Evolutionary conservation across 768 basidiomycete genomes (phyloP).

Genomic region (Russula foetens): DNA sequence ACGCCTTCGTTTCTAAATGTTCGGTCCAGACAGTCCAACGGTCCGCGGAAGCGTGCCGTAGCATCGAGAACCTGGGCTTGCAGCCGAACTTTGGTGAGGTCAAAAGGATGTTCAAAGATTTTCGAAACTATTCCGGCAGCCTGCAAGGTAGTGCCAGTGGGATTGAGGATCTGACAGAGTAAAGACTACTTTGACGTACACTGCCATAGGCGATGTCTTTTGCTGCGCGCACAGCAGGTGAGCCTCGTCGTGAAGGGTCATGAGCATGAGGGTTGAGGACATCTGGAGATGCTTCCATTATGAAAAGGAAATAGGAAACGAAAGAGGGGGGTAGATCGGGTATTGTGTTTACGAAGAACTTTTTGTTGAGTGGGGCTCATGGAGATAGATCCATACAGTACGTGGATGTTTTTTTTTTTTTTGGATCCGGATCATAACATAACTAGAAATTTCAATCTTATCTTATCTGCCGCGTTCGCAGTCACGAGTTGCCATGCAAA

Average conservation of each 20-base stretch:
- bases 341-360: neutral
- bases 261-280: conserved; percentile 11
- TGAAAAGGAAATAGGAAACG: neutral
- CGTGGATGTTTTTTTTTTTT: neutral
- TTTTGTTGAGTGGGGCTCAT: neutral
- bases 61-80: conserved; percentile 83
- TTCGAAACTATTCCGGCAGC: conserved; percentile 83
- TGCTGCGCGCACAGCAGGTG: conserved; percentile 21
- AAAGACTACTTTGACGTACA: conserved; percentile 13
- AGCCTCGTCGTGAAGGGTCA: conserved; percentile 1
- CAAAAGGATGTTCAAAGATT: conserved; percentile 91
- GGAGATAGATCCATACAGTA: neutral
- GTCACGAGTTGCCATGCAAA: no score
- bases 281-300: conserved; percentile 23
- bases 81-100: conserved; percentile 89
- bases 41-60: conserved; percentile 68
- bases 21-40: conserved; percentile 76
- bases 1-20: conserved; percentile 80
- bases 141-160: conserved; percentile 30
- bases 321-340: neutral
- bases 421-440: no score
- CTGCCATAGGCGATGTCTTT: conserved; percentile 27
- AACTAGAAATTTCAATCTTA: no score
- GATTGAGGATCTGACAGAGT: neutral
- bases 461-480: no score